Evolutionary conservation across 345 rosid species (phyloP), one percentile per base, ranked within the genome.

Genomic region (Lepidium africanum): DNA sequence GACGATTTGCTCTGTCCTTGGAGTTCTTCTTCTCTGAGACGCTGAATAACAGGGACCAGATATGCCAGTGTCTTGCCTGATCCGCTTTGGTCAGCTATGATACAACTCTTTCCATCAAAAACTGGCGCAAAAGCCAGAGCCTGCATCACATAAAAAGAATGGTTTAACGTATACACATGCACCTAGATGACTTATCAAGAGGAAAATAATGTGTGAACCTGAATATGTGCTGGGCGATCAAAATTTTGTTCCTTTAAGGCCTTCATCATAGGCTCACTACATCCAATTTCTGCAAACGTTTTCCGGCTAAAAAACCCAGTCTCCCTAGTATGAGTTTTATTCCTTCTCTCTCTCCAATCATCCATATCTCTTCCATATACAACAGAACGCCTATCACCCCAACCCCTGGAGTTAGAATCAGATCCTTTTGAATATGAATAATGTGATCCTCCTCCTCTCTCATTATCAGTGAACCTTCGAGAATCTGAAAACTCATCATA

Each of bases 11-110:
- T 77, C 59, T 62, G 75, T 75, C 91, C 92, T 63, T 87, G 80
- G 45, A 87, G 84, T 71, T 94, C 99, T 71, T 90, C 96, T 76
- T 87, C 85, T 78, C 96, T 87, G 65, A 88, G 88, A 72, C 85
- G 84, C 78, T 88, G 99, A 74, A 90, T 82, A 32, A 85, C 62
- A 52, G 97, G 99, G 12, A 83, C 62, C 41, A 94, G 91, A 85
- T 90, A 94, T 63, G 99, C 89, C 73, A 94, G 64, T 27, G 99
- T 94, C 85, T 94, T 90, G 47, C 99, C 97, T 17, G 99, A 94
- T 61, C 99, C 99, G 82, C 97, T 94, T 81, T 94, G 99, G 74
- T 93, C 98, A 54, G 98, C 96, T 78, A 93, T 71, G 19, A 93
- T 77, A 78, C 97, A 93, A 75, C 82, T 88, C 74, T 86, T 89